These are phyloP conservation scores for Astragalus membranaceus DNA, from an alignment of 306 rosid species.

Conservation along the genomic window DNA sequence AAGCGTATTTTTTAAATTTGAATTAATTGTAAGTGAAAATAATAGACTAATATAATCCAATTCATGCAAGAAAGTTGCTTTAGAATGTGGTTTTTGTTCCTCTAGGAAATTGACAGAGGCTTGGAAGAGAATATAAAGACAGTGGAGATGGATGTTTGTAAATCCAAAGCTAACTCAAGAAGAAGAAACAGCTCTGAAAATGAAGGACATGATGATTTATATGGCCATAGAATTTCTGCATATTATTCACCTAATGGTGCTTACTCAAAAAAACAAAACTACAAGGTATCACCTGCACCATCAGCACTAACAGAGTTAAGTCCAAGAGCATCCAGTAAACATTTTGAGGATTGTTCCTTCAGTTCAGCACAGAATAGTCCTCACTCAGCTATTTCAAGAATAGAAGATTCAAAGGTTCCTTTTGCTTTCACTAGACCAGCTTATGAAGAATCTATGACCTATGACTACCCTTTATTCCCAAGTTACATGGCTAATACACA, in stretches of 20 bases:
- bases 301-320: slow-evolving; percentile 57
- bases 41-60: not conserved
- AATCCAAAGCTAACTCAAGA: slow-evolving; percentile 32
- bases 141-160: slow-evolving; percentile 80
- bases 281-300: slow-evolving; percentile 52
- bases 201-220: slow-evolving; percentile 16
- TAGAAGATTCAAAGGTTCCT: slow-evolving; percentile 41
- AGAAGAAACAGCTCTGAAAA: slow-evolving; percentile 43
- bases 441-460: slow-evolving; percentile 44
- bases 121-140: slow-evolving; percentile 80
- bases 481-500: slow-evolving; percentile 91
- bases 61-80: not conserved
- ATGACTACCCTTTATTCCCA: slow-evolving; percentile 62
- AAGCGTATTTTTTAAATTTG: not conserved
- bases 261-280: slow-evolving; percentile 44
- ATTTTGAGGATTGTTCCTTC: slow-evolving; percentile 59
- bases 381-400: slow-evolving; percentile 45
- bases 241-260: slow-evolving; percentile 32
- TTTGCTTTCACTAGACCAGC: slow-evolving; percentile 52
- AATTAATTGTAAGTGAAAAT: not conserved
- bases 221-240: slow-evolving; percentile 30
- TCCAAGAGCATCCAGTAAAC: slow-evolving; percentile 63
- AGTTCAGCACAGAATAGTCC: slow-evolving; percentile 69
- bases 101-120: slow-evolving; percentile 56
- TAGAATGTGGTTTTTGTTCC: not conserved